Percentiles rank a stretch among this genome's conserved stretches.
These are phyloP conservation scores for Xerocomus subilludens DNA, from an alignment of 1,284 basidiomycete species.

Conservation along the genomic window DNA sequence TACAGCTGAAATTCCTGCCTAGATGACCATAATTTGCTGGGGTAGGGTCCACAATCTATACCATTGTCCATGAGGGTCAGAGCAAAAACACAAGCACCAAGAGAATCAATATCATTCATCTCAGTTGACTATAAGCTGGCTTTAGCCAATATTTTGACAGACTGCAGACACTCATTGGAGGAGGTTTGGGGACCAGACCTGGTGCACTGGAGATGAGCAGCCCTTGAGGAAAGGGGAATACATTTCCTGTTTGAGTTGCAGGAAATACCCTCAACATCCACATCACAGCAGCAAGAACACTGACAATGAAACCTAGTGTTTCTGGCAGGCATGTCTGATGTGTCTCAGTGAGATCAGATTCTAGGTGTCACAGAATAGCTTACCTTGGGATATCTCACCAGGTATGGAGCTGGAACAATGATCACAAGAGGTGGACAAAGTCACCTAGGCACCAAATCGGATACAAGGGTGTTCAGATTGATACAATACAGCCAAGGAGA, in stretches of 20 bases:
- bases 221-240: neutral
- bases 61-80: neutral
- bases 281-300: neutral
- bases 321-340: neutral
- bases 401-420: neutral
- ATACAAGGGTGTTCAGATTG: neutral
- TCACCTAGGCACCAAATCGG: neutral
- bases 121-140: neutral
- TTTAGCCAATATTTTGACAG: neutral
- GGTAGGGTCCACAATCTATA: neutral
- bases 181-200: neutral
- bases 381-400: neutral
- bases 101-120: neutral
- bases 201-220: neutral
- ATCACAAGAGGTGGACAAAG: neutral
- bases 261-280: neutral
- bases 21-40: neutral
- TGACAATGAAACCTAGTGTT: neutral
- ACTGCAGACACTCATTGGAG: neutral
- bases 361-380: neutral
- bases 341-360: neutral
- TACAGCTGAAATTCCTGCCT: neutral
- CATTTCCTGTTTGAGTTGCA: neutral
- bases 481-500: too few species aligned
- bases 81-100: neutral